Conservation (phyloP, 108 stramenopile genomes). For the Seminavis robusta region DNA sequence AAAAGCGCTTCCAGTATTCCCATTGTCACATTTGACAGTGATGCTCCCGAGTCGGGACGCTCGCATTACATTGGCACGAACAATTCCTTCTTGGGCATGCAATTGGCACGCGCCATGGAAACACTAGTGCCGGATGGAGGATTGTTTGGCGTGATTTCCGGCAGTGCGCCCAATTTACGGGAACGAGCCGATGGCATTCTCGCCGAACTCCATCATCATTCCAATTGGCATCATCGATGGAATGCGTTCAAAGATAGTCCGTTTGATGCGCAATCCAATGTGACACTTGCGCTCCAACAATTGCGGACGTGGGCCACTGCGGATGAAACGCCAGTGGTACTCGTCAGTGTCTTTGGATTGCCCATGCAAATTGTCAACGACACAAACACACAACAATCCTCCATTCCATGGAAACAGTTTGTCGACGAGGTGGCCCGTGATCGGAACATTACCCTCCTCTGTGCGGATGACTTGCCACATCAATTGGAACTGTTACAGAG, state of each 20-base stretch:
- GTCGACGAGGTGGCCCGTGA: conserved; percentile 7
- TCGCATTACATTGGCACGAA: conserved; percentile 32
- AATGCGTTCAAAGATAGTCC: neutral
- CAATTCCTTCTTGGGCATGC: conserved; percentile 13
- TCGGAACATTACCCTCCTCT: conserved; percentile 4
- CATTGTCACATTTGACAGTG: conserved; percentile 30
- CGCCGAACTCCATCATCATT: neutral
- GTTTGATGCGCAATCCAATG: neutral
- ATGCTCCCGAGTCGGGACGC: conserved; percentile 19
- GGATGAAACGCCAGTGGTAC: neutral
- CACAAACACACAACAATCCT: neutral
- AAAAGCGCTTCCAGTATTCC: too few relatives aligned
- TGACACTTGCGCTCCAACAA: neutral
- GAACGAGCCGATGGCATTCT: conserved; percentile 6
- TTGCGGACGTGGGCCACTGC: neutral
- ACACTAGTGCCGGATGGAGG: conserved; percentile 26
- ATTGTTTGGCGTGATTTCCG: conserved; percentile 4
- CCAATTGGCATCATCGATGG: conserved; percentile 2
- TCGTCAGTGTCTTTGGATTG: neutral
- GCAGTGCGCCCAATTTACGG: conserved; percentile 12
- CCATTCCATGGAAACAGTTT: neutral
- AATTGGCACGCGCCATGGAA: conserved; percentile 13
- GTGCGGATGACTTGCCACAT: conserved; percentile 5
- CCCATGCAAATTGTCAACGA: conserved; percentile 8
- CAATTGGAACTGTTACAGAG: conserved; percentile 22